Conservation (phyloP, 768 basidiomycete species). For the Phlebiopsis flavidoalba region DNA sequence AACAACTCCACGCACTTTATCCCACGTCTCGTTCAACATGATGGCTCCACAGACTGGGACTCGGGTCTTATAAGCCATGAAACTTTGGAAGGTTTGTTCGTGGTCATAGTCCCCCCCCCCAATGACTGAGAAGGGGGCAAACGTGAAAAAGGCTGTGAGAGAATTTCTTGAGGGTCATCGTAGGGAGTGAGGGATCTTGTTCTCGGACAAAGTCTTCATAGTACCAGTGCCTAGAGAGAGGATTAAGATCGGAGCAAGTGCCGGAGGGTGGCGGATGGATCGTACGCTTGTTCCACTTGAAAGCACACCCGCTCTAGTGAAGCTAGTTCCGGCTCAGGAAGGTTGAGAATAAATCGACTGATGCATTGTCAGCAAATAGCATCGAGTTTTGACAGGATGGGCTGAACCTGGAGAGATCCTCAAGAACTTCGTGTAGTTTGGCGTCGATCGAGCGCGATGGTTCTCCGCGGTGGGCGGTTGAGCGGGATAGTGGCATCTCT, state of each 20-base stretch:
- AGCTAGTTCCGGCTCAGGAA: slow-evolving; percentile 88
- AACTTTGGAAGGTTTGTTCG: slow-evolving; percentile 80
- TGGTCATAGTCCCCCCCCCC: slow-evolving; percentile 84
- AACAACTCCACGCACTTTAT: slow-evolving; percentile 60
- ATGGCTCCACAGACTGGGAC: slow-evolving; percentile 98
- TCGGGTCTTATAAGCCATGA: slow-evolving; percentile 94
- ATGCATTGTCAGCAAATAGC: neutral
- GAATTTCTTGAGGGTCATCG: slow-evolving; percentile 87
- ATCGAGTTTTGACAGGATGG: slow-evolving; percentile 14
- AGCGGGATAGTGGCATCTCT: slow-evolving; percentile 50
- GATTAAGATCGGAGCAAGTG: neutral
- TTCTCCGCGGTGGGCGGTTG: slow-evolving; percentile 26
- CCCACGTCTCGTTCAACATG: slow-evolving; percentile 87
- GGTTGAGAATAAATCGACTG: slow-evolving; percentile 94
- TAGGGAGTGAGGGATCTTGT: slow-evolving; percentile 81
- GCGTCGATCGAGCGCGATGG: slow-evolving; percentile 50
- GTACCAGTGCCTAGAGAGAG: slow-evolving; percentile 84
- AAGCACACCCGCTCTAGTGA: slow-evolving; percentile 94
- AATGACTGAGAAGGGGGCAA: slow-evolving; percentile 78
- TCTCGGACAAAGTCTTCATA: slow-evolving; percentile 99
- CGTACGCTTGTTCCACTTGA: slow-evolving; percentile 98
- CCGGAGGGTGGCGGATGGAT: slow-evolving; percentile 15
- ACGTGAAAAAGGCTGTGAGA: slow-evolving; percentile 85
- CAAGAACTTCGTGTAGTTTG: slow-evolving; percentile 80
- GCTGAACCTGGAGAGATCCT: slow-evolving; percentile 80